A percentile compares a stretch with the other conserved stretches of the same genome.
Conservation (phyloP, 2,329 filamentous ascomycete genomes). For the Monascus ruber region DNA sequence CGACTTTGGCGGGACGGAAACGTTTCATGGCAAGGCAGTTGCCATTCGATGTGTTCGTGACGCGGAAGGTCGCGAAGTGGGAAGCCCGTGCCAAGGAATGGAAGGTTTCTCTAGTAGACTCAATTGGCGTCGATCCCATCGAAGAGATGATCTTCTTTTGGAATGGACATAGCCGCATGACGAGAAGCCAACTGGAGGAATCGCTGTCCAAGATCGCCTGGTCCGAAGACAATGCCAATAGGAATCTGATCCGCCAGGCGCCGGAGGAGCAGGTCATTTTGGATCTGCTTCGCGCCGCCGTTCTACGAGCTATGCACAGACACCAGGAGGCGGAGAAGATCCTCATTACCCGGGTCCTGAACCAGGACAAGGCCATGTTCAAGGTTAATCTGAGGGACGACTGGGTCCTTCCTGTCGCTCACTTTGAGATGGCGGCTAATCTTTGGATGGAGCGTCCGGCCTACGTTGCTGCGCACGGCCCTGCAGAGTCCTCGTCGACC, state of each 20-base stretch:
- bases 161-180: slow-evolving; percentile 81
- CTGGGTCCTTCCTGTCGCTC: slow-evolving; percentile 61
- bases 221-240: slow-evolving; percentile 49
- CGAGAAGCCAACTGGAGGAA: slow-evolving; percentile 48
- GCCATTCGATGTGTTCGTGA: slow-evolving; percentile 78
- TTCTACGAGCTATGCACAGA: slow-evolving; percentile 52
- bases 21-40: slow-evolving; percentile 80
- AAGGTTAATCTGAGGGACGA: slow-evolving; percentile 41
- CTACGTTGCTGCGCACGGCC: slow-evolving; percentile 24
- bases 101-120: slow-evolving; percentile 61
- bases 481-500: background rate
- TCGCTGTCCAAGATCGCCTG: slow-evolving; percentile 57
- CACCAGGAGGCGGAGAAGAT: slow-evolving; percentile 54
- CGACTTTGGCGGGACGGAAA: slow-evolving; percentile 69
- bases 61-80: slow-evolving; percentile 80
- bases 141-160: slow-evolving; percentile 92
- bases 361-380: slow-evolving; percentile 42
- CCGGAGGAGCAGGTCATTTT: slow-evolving; percentile 54
- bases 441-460: slow-evolving; percentile 57
- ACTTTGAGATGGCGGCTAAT: slow-evolving; percentile 78
- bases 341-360: slow-evolving; percentile 52
- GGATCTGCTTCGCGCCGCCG: slow-evolving; percentile 53
- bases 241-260: slow-evolving; percentile 40
- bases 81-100: slow-evolving; percentile 60
- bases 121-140: slow-evolving; percentile 65